Evolutionary conservation across 2,329 filamentous ascomycete genomes (phyloP), one percentile per base, ranked within the genome.

Genomic region (Sarocladiaceae sp.): DNA sequence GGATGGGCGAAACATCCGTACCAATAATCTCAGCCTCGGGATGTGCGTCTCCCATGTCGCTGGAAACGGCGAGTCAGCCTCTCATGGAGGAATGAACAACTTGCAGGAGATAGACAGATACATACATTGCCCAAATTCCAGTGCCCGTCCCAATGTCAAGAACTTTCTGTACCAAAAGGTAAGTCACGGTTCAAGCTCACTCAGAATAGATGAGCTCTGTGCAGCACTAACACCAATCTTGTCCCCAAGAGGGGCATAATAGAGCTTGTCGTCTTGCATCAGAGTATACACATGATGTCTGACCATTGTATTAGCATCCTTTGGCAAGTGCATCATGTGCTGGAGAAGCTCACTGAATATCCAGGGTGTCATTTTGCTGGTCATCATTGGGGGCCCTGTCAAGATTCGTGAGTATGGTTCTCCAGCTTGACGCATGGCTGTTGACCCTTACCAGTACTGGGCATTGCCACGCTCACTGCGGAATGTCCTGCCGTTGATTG

Each of bases 1-100:
- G 79, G 12, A 80, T 79, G 1, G 79, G 78, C 4, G 77, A 79
- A 13, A 83, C 67, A 59, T 83, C 79, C 13, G 77, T 79, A 20
- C 79, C 79, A 47, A 73, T 73, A 11, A 65, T 80, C 67, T 61
- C 68, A 56, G 62, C 70, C 56, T 67, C 60, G 28, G 76, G 75
- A 35, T 73, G 72, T 4, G 68, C 54, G 49, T 77, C 62, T 57
- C 69, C 64, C 49, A 70, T 64, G 56, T 81, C 80, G 55, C 83
- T 82, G 47, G 31, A 20, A 7, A 22, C 33, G 29, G 22, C 37
- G 29, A 33, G 10, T 33, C 10, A 15, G 3, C 15, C 15, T 15
- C 10, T 10, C 29, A 10, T 39, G 17, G 33, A 31, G 4, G 26
- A 26, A 39, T 36, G 36, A 35, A 33, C 10, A 33, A 23, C 22